These are phyloP conservation scores for Talaromyces sp. DNA, from an alignment of 2,329 filamentous ascomycete genomes.

Conservation along the genomic window DNA sequence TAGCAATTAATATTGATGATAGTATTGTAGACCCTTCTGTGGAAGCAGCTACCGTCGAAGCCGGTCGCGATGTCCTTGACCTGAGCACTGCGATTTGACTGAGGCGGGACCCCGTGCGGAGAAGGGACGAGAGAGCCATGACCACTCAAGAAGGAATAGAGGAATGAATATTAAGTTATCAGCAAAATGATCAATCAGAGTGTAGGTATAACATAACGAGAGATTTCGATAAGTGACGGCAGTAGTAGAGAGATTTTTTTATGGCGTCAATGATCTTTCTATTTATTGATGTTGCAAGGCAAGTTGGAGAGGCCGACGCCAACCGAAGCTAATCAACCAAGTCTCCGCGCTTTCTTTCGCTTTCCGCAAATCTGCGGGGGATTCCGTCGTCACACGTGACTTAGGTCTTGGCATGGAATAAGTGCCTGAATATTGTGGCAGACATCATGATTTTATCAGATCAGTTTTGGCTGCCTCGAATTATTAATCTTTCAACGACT, in stretches of 20 bases:
- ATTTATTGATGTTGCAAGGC: background rate
- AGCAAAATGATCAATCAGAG: background rate
- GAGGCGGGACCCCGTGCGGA: conserved; percentile 39
- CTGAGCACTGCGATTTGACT: conserved; percentile 22
- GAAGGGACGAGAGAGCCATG: conserved; percentile 40
- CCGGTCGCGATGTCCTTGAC: background rate
- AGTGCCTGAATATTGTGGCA: conserved; percentile 1
- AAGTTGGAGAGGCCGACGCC: conserved; percentile 16
- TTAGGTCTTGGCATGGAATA: background rate
- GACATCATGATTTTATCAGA: background rate
- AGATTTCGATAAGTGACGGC: background rate
- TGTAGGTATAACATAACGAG: conserved; percentile 1
- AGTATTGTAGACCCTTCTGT: conserved; percentile 31
- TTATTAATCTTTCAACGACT: background rate
- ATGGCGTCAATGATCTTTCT: background rate
- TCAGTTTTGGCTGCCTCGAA: background rate
- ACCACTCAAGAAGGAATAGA: conserved; percentile 12
- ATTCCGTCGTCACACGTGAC: background rate
- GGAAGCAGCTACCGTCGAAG: conserved; percentile 10
- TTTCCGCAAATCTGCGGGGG: conserved; percentile 1
- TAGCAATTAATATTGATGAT: conserved; percentile 87
- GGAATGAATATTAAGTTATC: no score
- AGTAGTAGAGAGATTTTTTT: background rate
- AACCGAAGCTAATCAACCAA: conserved; percentile 9
- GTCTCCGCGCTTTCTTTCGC: background rate